Conservation (phyloP, 495 filamentous ascomycete species). For the Xylaria intraflava region DNA sequence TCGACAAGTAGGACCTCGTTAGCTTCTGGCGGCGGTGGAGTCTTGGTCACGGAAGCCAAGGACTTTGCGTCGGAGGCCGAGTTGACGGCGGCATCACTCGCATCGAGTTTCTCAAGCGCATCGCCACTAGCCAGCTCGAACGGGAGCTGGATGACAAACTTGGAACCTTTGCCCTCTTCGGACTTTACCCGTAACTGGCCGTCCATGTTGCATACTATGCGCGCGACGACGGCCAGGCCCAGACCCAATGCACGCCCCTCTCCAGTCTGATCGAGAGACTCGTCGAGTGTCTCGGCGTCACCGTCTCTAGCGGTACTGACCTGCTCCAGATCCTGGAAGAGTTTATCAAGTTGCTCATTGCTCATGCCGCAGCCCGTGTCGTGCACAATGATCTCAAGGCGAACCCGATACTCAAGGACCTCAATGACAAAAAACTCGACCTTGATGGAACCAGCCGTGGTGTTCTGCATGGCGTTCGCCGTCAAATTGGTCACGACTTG, state of each 20-base stretch:
- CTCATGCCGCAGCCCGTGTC: conserved; percentile 82
- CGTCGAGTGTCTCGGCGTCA: conserved; percentile 28
- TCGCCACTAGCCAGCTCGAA: conserved; percentile 55
- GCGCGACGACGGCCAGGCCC: conserved; percentile 78
- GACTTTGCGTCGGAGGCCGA: conserved; percentile 13
- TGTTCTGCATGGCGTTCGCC: conserved; percentile 83
- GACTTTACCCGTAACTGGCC: conserved; percentile 85
- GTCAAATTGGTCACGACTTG: conserved; percentile 78
- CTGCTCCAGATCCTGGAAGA: conserved; percentile 87
- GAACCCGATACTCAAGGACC: conserved; percentile 39
- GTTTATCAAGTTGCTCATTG: conserved; percentile 58
- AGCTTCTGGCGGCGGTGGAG: conserved; percentile 28
- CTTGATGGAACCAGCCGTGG: conserved; percentile 58
- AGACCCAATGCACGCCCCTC: conserved; percentile 59
- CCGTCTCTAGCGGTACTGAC: conserved; percentile 53
- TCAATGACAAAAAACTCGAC: conserved; percentile 59
- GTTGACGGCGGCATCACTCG: conserved; percentile 9
- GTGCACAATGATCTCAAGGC: conserved; percentile 65
- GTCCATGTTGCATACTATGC: conserved; percentile 82
- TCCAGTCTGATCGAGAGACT: conserved; percentile 22
- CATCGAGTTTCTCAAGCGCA: conserved; percentile 16
- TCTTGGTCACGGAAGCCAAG: conserved; percentile 23
- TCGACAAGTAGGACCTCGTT: conserved; percentile 56
- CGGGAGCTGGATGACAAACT: conserved; percentile 67
- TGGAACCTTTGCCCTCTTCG: conserved; percentile 76